Percentiles rank a stretch among this genome's conserved stretches.
Conservation (phyloP, 495 filamentous ascomycete species). For the Xylaria venustula region DNA sequence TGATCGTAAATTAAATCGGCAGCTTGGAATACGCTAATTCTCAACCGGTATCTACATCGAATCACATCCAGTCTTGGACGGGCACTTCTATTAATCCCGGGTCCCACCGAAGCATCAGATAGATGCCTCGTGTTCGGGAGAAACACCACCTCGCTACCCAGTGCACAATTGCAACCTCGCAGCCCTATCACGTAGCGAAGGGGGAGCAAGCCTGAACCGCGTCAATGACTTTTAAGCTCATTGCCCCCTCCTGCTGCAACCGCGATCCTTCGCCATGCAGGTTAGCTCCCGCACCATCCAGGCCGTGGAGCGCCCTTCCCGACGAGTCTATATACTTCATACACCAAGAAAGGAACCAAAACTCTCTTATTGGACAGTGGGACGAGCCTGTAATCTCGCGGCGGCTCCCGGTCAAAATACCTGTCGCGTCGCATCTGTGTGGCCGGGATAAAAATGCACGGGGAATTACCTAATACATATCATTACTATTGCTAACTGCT, state of each 20-base stretch:
- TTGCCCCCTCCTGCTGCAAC: neutral
- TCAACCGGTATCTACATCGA: neutral
- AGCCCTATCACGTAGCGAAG: neutral
- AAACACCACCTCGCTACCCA: neutral
- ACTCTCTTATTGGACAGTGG: neutral
- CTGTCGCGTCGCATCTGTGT: neutral
- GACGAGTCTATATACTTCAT: neutral
- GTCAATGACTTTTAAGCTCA: too few species aligned
- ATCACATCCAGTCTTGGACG: neutral
- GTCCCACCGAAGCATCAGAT: neutral
- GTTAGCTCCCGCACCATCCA: neutral
- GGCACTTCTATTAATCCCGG: neutral
- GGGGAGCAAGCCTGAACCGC: neutral
- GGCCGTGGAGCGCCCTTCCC: neutral
- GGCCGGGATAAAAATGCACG: neutral
- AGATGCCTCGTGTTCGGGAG: neutral
- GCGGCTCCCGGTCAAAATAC: neutral
- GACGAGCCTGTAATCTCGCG: neutral
- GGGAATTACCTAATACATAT: neutral
- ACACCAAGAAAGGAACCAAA: neutral
- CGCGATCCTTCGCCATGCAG: slow-evolving; percentile 4
- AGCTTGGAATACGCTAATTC: neutral
- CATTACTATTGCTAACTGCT: neutral
- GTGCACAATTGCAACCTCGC: neutral
- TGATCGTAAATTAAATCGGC: too few species aligned